phyloP scores from a whole-genome alignment of 1,284 basidiomycete genomes.

The Trametes pubescens region DNA sequence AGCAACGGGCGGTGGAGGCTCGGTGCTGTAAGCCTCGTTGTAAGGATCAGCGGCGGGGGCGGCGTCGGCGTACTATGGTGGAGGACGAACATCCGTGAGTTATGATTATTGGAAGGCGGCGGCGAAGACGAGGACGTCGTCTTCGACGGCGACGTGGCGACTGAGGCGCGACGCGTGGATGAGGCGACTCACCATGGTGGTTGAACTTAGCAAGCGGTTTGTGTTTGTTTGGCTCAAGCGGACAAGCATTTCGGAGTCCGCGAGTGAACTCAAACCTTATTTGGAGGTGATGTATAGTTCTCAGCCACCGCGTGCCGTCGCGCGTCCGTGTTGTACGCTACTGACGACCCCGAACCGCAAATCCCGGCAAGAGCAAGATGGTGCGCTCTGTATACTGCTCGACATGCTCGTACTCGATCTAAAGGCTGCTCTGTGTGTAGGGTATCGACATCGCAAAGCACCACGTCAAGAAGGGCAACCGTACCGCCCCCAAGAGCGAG shows the following conservation, averaged over 20 bases:
- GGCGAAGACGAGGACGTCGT: neutral
- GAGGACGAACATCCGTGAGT: neutral
- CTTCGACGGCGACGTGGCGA: conserved; percentile 29
- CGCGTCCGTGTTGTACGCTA: conserved; percentile 23
- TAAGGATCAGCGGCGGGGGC: conserved; percentile 77
- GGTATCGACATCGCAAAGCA: conserved; percentile 98
- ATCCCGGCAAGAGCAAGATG: conserved; percentile 75
- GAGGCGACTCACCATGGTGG: conserved; percentile 68
- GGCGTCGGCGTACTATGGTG: conserved; percentile 66
- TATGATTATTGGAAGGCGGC: conserved; percentile 3
- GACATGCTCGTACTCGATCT: conserved; percentile 19
- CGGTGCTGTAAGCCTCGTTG: conserved; percentile 76
- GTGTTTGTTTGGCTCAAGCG: conserved; percentile 39
- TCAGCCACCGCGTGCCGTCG: conserved; percentile 44
- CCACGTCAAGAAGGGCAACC: conserved; percentile 98
- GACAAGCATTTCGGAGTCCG: conserved; percentile 37
- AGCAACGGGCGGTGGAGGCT: conserved; percentile 56
- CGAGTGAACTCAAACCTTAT: conserved; percentile 41
- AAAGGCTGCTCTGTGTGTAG: conserved; percentile 50
- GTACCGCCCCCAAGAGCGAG: conserved; percentile 97
- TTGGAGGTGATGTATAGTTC: conserved; percentile 62
- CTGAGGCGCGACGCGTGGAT: conserved; percentile 20
- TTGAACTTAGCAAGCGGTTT: conserved; percentile 42
- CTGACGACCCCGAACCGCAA: conserved; percentile 46
- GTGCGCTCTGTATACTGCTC: conserved; percentile 63